phyloP scores from a whole-genome alignment of 441 rosid genomes.

The Lagerstroemia fauriei region DNA sequence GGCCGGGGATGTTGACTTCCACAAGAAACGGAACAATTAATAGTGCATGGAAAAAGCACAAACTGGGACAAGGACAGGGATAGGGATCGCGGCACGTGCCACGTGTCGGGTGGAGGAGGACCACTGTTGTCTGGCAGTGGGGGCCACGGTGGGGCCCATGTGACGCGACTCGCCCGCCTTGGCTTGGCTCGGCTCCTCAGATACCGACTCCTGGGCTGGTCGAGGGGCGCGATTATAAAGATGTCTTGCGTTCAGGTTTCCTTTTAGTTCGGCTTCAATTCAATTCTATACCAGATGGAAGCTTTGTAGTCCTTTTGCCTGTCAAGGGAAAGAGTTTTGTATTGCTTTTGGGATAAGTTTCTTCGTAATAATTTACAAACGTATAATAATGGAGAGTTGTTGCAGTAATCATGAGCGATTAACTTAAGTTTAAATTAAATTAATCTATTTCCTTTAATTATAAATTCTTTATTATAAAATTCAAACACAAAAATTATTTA shows the following conservation, averaged over 20 bases:
- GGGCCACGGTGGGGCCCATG: neutral
- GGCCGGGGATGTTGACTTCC: constrained; percentile 2
- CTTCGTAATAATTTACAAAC: neutral
- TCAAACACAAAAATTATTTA: too few species aligned
- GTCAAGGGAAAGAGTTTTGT: neutral
- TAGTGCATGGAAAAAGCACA: neutral
- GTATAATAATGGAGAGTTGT: neutral
- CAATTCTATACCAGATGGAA: neutral
- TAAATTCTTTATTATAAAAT: too few species aligned
- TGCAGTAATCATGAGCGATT: neutral
- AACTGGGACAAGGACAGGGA: neutral
- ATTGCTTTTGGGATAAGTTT: neutral
- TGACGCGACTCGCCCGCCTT: neutral
- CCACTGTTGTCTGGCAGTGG: neutral
- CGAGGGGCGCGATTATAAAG: neutral
- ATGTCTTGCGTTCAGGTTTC: too few species aligned
- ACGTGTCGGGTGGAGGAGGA: neutral
- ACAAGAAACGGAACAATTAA: neutral
- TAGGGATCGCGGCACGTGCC: neutral
- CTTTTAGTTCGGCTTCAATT: too few species aligned
- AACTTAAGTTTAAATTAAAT: too few species aligned
- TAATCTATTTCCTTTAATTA: too few species aligned
- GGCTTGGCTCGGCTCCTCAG: neutral
- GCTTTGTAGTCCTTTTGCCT: neutral
- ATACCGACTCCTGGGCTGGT: neutral